Base-by-base conservation (phyloP, 129 eudicot species). In the Deinandra increscens region DNA sequence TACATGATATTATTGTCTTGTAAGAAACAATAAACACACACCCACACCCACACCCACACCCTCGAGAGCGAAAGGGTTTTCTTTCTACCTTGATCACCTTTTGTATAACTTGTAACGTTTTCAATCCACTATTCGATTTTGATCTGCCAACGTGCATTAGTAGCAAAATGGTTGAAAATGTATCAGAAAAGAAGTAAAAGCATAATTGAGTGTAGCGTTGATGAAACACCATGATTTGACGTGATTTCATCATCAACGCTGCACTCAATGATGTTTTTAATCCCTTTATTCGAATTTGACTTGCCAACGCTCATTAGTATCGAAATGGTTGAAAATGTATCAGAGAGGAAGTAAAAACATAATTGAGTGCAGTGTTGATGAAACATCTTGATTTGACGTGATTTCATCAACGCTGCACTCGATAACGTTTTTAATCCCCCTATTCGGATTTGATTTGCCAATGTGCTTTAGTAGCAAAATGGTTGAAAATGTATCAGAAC, bases 381-480 rank as follows among this genome's bases (percentile, higher is more conserved):
- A 84, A 80, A 26, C 68, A 22, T 60, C 2, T 2, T 9, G 48
- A 18, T 39, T 11, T 9, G 9, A 50, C 0, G 36, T 36, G 41
- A 64, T 83, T 60, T 76, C 89, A 90, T 90, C 97, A 90, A 90
- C 89, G 95, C 95, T 90, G 91, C 97, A 90, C 97, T 90, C 95
- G 87, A 90, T 87, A 87, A 90, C 72, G 81, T 77, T 83, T 85
- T 79, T n/a, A n/a, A n/a, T n/a, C n/a, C 68, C n/a, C 5, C 1
- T 15, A 15, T 46, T 9, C 19, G 18, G 59, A 54, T 7, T 53
- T 65, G 66, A 26, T 51, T 6, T 15, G 29, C 9, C 22, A n/a
- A 6, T 2, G 22, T 20, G 41, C 41, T 2, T 7, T 53, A 17
- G 38, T 64, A 39, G 7, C 14, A 43, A 15, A 58, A 8, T 38